Percentiles rank a stretch among this genome's conserved stretches.
These are phyloP conservation scores for Tephrocybe rancida DNA, from an alignment of 768 basidiomycete species.

Conservation along the genomic window DNA sequence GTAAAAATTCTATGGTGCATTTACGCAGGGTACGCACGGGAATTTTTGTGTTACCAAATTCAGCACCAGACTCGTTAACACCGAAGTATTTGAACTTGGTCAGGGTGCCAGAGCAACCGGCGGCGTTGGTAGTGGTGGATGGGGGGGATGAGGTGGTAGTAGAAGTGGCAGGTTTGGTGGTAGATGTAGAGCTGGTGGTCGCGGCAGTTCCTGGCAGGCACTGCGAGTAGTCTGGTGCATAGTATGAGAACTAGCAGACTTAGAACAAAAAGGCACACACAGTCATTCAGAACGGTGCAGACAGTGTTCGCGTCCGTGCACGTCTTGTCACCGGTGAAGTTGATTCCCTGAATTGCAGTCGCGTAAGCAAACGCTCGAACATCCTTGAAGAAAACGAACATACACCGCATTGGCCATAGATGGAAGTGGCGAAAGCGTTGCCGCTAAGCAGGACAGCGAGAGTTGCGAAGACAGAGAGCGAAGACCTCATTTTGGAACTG, in stretches of 20 bases:
- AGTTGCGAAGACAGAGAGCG: slow-evolving; percentile 31
- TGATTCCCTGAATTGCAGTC: slow-evolving; percentile 32
- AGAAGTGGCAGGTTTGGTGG: slow-evolving; percentile 28
- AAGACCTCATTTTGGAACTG: slow-evolving; percentile 27
- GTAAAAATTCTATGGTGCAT: background rate
- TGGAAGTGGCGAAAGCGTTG: slow-evolving; percentile 35
- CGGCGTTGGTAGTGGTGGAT: slow-evolving; percentile 26
- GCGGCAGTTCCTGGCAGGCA: slow-evolving; percentile 35
- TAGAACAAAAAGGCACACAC: slow-evolving; percentile 26
- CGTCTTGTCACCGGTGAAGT: slow-evolving; percentile 43
- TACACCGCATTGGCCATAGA: slow-evolving; percentile 57
- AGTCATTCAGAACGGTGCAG: slow-evolving; percentile 44
- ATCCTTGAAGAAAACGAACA: slow-evolving; percentile 17
- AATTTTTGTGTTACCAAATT: slow-evolving; percentile 52
- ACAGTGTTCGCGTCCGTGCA: slow-evolving; percentile 43
- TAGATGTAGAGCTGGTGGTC: slow-evolving; percentile 10
- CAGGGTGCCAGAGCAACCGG: slow-evolving; percentile 35
- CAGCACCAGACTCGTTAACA: slow-evolving; percentile 64
- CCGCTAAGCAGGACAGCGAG: slow-evolving; percentile 32
- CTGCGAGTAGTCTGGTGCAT: slow-evolving; percentile 45
- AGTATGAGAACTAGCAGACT: background rate
- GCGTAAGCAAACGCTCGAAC: background rate
- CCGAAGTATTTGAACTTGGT: slow-evolving; percentile 68
- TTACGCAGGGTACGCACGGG: slow-evolving; percentile 39
- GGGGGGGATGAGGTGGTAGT: slow-evolving; percentile 32